Evolutionary conservation across 2,329 filamentous ascomycete species (phyloP).

Genomic region (Trichoderma lentiforme): DNA sequence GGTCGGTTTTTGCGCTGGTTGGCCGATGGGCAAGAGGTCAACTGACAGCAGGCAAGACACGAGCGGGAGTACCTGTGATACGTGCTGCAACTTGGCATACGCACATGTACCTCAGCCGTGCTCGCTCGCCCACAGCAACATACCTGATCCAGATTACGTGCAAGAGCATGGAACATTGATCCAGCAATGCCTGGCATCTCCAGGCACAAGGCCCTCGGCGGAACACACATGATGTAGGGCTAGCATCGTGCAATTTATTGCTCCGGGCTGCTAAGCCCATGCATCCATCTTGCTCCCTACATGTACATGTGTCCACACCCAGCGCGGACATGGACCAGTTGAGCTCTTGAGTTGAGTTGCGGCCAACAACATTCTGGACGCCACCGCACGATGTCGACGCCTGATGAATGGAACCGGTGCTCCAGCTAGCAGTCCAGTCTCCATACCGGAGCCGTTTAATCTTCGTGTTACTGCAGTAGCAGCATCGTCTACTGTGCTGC

Average conservation of each 20-base stretch:
- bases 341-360: not conserved
- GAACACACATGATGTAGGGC: not conserved
- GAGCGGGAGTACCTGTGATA: not conserved
- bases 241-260: not conserved
- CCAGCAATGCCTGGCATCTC: not conserved
- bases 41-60: not conserved
- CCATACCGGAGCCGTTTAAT: not conserved
- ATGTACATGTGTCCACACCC: not conserved
- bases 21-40: not conserved
- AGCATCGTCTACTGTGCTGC: not conserved
- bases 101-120: not conserved
- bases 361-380: not conserved
- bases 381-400: not conserved
- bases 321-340: not conserved
- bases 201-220: not conserved
- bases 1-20: not conserved
- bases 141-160: not conserved
- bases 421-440: not conserved
- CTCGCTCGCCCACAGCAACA: not conserved
- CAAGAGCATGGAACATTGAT: not conserved
- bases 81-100: not conserved
- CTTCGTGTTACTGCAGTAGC: not conserved
- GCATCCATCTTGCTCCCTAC: not conserved
- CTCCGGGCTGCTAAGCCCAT: not conserved
- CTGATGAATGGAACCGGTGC: not conserved